phyloP scores from a whole-genome alignment of 805 yeast species.

The Metschnikowia kofuensis region DNA sequence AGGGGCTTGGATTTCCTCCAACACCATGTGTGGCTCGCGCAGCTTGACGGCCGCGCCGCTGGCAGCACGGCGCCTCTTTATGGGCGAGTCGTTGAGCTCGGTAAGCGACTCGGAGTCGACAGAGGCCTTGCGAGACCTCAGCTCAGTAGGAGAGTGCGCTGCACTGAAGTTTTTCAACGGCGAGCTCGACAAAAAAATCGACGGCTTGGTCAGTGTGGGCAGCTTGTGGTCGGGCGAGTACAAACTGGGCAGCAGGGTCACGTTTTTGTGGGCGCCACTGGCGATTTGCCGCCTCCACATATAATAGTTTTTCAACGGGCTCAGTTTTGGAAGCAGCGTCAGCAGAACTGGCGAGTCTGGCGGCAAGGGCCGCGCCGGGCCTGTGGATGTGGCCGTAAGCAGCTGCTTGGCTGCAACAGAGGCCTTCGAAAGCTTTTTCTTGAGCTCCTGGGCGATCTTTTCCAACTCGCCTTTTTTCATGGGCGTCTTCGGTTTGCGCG shows the following conservation, averaged over 20 bases:
- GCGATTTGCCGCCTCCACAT: conserved; percentile 25
- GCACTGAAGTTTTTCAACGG: conserved; percentile 26
- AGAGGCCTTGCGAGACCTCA: conserved; percentile 9
- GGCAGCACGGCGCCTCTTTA: conserved; percentile 23
- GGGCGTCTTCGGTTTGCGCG: conserved; percentile 30
- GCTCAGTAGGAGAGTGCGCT: neutral
- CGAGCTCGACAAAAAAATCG: conserved; percentile 34
- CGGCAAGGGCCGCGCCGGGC: conserved; percentile 20
- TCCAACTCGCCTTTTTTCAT: conserved; percentile 44
- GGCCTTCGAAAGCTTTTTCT: conserved; percentile 40
- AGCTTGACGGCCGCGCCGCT: conserved; percentile 14
- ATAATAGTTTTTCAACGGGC: conserved; percentile 32
- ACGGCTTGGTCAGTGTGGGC: conserved; percentile 39
- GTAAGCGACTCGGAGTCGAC: conserved; percentile 11
- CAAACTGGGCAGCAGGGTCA: conserved; percentile 30
- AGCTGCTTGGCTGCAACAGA: conserved; percentile 43
- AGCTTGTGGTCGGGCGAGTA: conserved; percentile 40
- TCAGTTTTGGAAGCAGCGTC: conserved; percentile 19
- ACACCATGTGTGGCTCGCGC: conserved; percentile 25
- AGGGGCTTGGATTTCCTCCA: conserved; percentile 29
- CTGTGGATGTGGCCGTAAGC: conserved; percentile 16
- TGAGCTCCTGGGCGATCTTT: conserved; percentile 42
- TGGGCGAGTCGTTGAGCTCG: conserved; percentile 30
- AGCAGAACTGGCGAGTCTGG: conserved; percentile 19
- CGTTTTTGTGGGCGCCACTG: conserved; percentile 19